phyloP scores from a whole-genome alignment of 139 green algal genomes.

The Tetraselmis striata region DNA sequence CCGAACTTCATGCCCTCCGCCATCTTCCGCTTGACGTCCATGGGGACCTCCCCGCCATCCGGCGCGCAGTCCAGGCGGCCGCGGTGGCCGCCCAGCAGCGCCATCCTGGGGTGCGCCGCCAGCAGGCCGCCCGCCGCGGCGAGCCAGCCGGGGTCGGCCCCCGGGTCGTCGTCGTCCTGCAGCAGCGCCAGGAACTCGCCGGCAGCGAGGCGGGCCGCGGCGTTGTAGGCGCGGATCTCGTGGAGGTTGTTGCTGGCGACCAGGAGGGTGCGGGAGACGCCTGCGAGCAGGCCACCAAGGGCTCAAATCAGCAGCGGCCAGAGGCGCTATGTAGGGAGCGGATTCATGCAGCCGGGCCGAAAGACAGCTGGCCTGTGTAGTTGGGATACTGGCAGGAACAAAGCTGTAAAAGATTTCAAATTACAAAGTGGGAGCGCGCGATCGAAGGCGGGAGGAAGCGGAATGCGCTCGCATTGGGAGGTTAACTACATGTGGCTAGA shows the following conservation, averaged over 20 bases:
- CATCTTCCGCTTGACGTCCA: background rate
- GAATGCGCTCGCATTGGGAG: too few species aligned
- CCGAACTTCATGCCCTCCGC: background rate
- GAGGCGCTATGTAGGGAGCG: too few species aligned
- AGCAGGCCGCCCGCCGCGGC: background rate
- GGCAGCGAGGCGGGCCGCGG: background rate
- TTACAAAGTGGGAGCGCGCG: too few species aligned
- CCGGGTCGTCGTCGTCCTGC: constrained; percentile 8
- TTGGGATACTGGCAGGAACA: too few species aligned
- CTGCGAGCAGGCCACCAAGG: too few species aligned
- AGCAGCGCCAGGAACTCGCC: background rate
- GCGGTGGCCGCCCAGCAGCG: constrained; percentile 2
- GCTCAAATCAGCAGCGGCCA: too few species aligned
- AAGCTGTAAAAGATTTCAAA: too few species aligned
- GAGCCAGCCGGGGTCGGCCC: background rate
- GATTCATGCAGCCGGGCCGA: too few species aligned
- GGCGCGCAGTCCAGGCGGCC: background rate
- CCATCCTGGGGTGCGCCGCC: background rate
- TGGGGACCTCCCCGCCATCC: background rate
- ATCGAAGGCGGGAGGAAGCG: too few species aligned
- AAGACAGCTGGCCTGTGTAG: too few species aligned
- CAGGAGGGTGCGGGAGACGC: background rate
- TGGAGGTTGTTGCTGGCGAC: background rate
- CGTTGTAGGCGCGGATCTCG: constrained; percentile 7
- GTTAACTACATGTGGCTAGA: too few species aligned